Base-by-base conservation (phyloP, 306 rosid species). In the Ammopiptanthus mongolicus region DNA sequence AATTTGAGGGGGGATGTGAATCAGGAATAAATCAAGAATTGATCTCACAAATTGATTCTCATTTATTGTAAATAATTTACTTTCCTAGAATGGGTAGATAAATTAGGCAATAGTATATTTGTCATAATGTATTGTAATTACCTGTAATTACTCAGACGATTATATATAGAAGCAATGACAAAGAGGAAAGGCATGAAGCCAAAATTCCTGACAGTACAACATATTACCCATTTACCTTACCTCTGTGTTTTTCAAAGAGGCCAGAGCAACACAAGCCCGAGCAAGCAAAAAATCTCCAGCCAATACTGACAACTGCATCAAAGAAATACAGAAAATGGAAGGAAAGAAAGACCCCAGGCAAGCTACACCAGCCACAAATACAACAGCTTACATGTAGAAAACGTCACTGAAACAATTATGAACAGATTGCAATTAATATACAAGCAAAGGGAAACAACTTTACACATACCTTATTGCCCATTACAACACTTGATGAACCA, bases 231-330 rank as follows among this genome's bases (percentile, higher is more conserved):
- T 67, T 63, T 73, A 51, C 37, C 42, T 47, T 74, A 94, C 98
- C 97, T 94, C 98, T 5, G 96, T 90, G 81, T 91, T 90, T 66
- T 83, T 84, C 73, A 94, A 83, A 61, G 98, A 89, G 52, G 98
- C 98, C 36, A 94, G 91, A 62, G 96, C 86, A 50, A 91, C 97
- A 86, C 98, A 94, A 33, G 98, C 98, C 77, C 96, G 92, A 74
- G 98, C 86, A 79, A 94, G 97, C 79, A 94, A 77, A 84, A 94
- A 94, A 80, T 94, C 97, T 60, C 98, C 98, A 1, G 98, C 95
- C 87, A 94, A 86, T 25, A 94, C 98, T 53, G 98, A 85, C 80
- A 94, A 28, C 98, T 94, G 86, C 83, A 78, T 41, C 53, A 58
- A 31, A 67, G 82, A 66, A 12, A 55, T n/a, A n/a, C 28, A 52